These are phyloP conservation scores for Chrysosphaeria jannelii DNA, from an alignment of 2,329 filamentous ascomycete genomes.

Conservation along the genomic window DNA sequence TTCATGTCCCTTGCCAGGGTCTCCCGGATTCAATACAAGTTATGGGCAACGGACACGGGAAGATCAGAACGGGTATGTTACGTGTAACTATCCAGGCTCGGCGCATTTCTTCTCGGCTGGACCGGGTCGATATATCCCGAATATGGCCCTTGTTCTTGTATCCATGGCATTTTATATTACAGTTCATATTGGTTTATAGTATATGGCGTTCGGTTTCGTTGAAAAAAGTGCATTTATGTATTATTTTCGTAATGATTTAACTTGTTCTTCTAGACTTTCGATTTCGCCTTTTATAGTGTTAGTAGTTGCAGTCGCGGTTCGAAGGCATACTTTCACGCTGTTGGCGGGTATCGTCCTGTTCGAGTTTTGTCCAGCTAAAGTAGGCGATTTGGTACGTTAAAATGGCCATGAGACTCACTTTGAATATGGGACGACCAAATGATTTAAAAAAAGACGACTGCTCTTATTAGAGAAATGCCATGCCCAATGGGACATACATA, in stretches of 20 bases:
- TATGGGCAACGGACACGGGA: conserved; percentile 11
- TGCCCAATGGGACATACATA: conserved; percentile 1
- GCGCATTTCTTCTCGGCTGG: conserved; percentile 16
- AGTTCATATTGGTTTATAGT: background rate
- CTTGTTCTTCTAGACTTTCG: background rate
- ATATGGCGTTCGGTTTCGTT: background rate
- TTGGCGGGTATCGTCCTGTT: conserved; percentile 34
- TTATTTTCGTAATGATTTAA: background rate
- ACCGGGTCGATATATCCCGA: conserved; percentile 2
- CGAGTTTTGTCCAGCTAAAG: conserved; percentile 44
- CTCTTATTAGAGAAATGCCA: background rate
- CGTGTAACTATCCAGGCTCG: conserved; percentile 31
- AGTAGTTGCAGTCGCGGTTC: background rate
- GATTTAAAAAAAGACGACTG: conserved; percentile 32
- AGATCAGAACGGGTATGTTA: conserved; percentile 7
- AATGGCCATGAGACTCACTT: conserved; percentile 43
- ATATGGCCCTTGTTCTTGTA: conserved; percentile 1
- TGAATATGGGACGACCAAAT: conserved; percentile 42
- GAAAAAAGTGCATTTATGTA: background rate
- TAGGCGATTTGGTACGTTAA: conserved; percentile 56
- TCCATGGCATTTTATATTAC: background rate
- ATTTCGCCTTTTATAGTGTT: background rate
- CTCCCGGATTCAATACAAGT: conserved; percentile 14
- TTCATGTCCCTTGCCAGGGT: conserved; percentile 27
- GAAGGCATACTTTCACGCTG: conserved; percentile 20